Conservation (phyloP, 1,139 yeast species). For the Pichiaceae sp. region DNA sequence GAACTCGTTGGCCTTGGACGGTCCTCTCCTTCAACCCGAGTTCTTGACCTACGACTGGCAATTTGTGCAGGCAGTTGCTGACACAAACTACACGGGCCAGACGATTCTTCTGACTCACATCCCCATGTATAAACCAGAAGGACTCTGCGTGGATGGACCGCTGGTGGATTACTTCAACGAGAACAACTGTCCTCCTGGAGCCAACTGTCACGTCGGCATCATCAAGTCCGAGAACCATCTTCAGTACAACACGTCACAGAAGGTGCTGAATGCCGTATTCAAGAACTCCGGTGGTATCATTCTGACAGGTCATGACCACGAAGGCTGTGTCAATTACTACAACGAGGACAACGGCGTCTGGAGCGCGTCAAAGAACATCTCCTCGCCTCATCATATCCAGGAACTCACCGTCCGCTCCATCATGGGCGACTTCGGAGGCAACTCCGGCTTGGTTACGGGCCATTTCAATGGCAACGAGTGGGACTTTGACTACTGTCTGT, state of each 20-base stretch:
- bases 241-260: conserved; percentile 54
- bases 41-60: conserved; percentile 63
- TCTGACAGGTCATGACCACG: conserved; percentile 93
- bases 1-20: conserved; percentile 78
- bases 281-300: conserved; percentile 60
- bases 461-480: conserved; percentile 41
- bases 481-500: conserved; percentile 63
- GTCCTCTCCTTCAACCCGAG: conserved; percentile 76
- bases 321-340: conserved; percentile 76
- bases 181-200: conserved; percentile 33
- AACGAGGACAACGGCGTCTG: conserved; percentile 37
- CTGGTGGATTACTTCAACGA: conserved; percentile 54
- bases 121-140: conserved; percentile 75
- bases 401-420: conserved; percentile 85
- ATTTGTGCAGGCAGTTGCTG: conserved; percentile 51
- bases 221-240: conserved; percentile 86
- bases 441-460: conserved; percentile 78
- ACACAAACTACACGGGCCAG: conserved; percentile 57
- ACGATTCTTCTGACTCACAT: conserved; percentile 84
- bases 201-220: conserved; percentile 60
- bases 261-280: conserved; percentile 61
- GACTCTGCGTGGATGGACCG: conserved; percentile 85
- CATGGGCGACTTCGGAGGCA: conserved; percentile 96
- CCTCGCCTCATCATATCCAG: conserved; percentile 35
- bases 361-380: conserved; percentile 43